Evolutionary conservation across 148 eudicot genomes (phyloP).

Genomic region (Selenicereus undatus): DNA sequence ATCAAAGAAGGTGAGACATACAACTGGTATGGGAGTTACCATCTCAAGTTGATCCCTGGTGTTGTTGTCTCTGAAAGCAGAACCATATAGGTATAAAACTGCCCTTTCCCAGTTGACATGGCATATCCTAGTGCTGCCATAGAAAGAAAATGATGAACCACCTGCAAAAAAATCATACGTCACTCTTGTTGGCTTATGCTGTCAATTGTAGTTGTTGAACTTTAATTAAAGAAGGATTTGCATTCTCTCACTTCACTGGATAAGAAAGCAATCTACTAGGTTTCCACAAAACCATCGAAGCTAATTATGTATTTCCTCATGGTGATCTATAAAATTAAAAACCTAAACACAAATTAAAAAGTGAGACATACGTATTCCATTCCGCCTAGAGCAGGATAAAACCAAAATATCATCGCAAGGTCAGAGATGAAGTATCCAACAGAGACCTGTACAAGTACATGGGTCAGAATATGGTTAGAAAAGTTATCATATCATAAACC

Average conservation of each 20-base stretch:
- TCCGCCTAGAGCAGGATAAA: slow-evolving; percentile 85
- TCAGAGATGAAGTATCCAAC: slow-evolving; percentile 90
- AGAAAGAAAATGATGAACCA: slow-evolving; percentile 83
- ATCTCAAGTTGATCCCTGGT: slow-evolving; percentile 89
- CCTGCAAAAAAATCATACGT: slow-evolving; percentile 35
- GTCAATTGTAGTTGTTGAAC: not conserved
- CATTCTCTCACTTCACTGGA: not conserved
- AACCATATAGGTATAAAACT: slow-evolving; percentile 67
- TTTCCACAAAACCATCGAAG: not conserved
- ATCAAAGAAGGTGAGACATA: not conserved
- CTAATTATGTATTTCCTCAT: not conserved
- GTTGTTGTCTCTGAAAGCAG: slow-evolving; percentile 86
- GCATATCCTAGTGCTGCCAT: slow-evolving; percentile 56
- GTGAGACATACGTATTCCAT: slow-evolving; percentile 76
- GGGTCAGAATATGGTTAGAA: not conserved
- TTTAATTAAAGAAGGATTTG: not conserved
- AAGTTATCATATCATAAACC: not conserved
- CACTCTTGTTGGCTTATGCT: not conserved
- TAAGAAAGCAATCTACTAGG: not conserved
- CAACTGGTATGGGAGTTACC: slow-evolving; percentile 39
- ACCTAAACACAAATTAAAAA: not conserved
- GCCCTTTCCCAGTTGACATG: slow-evolving; percentile 63
- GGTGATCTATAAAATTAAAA: not conserved
- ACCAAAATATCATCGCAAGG: slow-evolving; percentile 80
- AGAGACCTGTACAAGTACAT: slow-evolving; percentile 68